phyloP scores from a whole-genome alignment of 805 yeast genomes.

The Zygoascus tannicola region DNA sequence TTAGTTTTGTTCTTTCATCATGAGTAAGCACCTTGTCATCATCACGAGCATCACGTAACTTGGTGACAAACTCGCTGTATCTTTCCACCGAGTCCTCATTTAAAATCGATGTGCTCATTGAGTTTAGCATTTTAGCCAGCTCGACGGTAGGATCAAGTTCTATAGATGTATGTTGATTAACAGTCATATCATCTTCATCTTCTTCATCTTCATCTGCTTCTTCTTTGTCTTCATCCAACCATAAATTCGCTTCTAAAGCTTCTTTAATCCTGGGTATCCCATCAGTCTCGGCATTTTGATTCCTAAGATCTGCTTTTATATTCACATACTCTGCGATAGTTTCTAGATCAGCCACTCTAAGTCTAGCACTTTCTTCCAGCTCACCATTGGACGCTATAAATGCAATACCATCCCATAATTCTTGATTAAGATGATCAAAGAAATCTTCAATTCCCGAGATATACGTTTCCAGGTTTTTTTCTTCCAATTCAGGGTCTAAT shows the following conservation, averaged over 20 bases:
- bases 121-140: conserved; percentile 1
- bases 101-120: neutral
- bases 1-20: conserved; percentile 26
- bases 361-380: conserved; percentile 11
- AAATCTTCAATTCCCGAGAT: conserved; percentile 15
- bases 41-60: conserved; percentile 14
- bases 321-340: conserved; percentile 23
- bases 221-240: conserved; percentile 13
- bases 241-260: conserved; percentile 20
- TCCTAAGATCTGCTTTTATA: conserved; percentile 9
- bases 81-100: conserved; percentile 20
- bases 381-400: conserved; percentile 19
- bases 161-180: conserved; percentile 1
- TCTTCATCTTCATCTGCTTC: conserved; percentile 11
- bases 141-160: conserved; percentile 3
- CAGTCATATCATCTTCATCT: conserved; percentile 2
- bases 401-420: conserved; percentile 21
- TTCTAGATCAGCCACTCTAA: conserved; percentile 14
- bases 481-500: conserved; percentile 14
- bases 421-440: conserved; percentile 16
- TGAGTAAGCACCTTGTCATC: conserved; percentile 17
- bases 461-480: conserved; percentile 8
- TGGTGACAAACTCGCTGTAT: conserved; percentile 22
- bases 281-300: conserved; percentile 15
- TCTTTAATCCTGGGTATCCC: conserved; percentile 24